Evolutionary conservation across 371 early-diverging fungal genomes (phyloP).

Genomic region (Capniomyces stellatus): DNA sequence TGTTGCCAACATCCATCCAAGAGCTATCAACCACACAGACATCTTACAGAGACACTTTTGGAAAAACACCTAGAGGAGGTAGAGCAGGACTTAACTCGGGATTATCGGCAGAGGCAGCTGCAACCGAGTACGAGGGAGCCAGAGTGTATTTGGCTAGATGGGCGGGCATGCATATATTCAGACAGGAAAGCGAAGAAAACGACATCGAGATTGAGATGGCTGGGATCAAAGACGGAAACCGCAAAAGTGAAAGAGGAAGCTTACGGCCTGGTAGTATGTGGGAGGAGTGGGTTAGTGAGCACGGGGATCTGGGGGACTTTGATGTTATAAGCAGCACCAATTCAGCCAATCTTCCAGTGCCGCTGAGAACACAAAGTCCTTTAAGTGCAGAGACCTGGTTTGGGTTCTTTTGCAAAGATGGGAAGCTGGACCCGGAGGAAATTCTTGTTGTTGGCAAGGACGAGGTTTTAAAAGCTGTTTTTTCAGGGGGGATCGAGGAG

Average conservation of each 20-base stretch:
- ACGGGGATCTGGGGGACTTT: conserved; percentile 40
- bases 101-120: conserved; percentile 28
- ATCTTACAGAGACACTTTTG: conserved; percentile 10
- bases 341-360: conserved; percentile 10
- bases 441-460: conserved; percentile 29
- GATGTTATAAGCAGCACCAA: conserved; percentile 32
- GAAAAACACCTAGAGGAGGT: background rate
- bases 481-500: conserved; percentile 51
- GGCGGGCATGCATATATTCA: conserved; percentile 42
- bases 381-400: conserved; percentile 64
- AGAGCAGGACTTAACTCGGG: conserved; percentile 29
- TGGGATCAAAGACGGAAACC: conserved; percentile 4
- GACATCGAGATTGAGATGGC: conserved; percentile 18
- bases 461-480: conserved; percentile 41
- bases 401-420: conserved; percentile 32
- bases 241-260: conserved; percentile 9
- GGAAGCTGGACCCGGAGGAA: conserved; percentile 25
- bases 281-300: conserved; percentile 32
- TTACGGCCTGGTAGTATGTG: conserved; percentile 15
- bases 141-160: conserved; percentile 56
- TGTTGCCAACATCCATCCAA: conserved; percentile 36
- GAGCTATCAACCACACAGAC: background rate
- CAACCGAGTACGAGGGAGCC: conserved; percentile 60
- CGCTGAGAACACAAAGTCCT: conserved; percentile 31
- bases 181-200: conserved; percentile 25